These are phyloP conservation scores for Ampelocalamus luodianensis DNA, from an alignment of 176 grass and related monocot genomes.

Conservation along the genomic window DNA sequence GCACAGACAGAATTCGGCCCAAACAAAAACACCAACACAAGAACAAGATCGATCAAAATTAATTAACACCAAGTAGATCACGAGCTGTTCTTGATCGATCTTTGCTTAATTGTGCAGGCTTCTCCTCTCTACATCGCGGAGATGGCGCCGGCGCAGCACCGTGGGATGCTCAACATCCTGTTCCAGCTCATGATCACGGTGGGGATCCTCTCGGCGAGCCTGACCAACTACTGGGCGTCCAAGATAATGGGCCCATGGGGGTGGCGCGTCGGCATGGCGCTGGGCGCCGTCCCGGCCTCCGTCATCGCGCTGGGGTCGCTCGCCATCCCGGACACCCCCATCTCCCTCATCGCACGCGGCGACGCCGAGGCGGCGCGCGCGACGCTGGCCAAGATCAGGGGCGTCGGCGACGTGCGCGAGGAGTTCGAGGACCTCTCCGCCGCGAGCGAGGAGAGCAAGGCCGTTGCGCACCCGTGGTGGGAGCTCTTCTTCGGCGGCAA, in stretches of 20 bases:
- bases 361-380: slow-evolving; percentile 41
- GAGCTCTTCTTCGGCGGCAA: slow-evolving; percentile 51
- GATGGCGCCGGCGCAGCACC: slow-evolving; percentile 58
- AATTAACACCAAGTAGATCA: neutral
- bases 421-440: slow-evolving; percentile 47
- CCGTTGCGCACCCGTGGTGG: slow-evolving; percentile 47
- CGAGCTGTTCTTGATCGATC: neutral
- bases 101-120: neutral
- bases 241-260: slow-evolving; percentile 46
- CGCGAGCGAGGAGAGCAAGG: slow-evolving; percentile 43
- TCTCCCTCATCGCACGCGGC: slow-evolving; percentile 45
- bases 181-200: slow-evolving; percentile 69
- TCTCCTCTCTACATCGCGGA: slow-evolving; percentile 56
- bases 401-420: slow-evolving; percentile 41
- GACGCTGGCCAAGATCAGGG: slow-evolving; percentile 45
- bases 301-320: slow-evolving; percentile 52
- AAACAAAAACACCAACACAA: too few species aligned
- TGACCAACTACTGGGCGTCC: slow-evolving; percentile 45
- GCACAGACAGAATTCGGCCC: too few species aligned
- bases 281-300: slow-evolving; percentile 47
- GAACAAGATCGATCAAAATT: too few species aligned
- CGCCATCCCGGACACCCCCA: slow-evolving; percentile 49
- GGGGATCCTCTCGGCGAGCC: slow-evolving; percentile 52
- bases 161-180: slow-evolving; percentile 62
- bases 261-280: slow-evolving; percentile 47